Evolutionary conservation across 1,139 yeast genomes (phyloP).

Genomic region (Hansenula sp.): DNA sequence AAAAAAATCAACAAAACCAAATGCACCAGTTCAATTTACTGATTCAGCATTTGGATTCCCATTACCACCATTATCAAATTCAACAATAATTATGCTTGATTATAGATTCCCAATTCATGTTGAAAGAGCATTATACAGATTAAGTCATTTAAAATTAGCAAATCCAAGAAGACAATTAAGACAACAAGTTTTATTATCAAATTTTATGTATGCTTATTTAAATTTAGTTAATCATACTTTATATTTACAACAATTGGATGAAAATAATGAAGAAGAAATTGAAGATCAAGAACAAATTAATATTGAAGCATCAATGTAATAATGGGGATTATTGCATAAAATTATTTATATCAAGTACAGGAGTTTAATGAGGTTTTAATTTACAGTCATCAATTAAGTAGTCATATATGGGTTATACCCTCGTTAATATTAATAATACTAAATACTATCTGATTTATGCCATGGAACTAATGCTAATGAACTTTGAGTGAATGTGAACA

Average conservation of each 20-base stretch:
- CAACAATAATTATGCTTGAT: conserved; percentile 75
- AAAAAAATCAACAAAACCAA: conserved; percentile 35
- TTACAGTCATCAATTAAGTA: too few species aligned
- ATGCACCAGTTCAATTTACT: conserved; percentile 72
- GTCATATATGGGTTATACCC: too few species aligned
- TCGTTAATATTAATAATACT: too few species aligned
- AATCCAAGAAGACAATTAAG: conserved; percentile 87
- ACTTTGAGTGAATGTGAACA: conserved; percentile 22
- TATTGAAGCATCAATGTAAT: too few species aligned
- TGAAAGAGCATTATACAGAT: conserved; percentile 89
- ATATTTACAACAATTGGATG: conserved; percentile 58
- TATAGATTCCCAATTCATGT: conserved; percentile 90
- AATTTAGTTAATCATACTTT: conserved; percentile 88
- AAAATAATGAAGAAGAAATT: conserved; percentile 12
- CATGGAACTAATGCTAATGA: conserved; percentile 4
- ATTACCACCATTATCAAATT: conserved; percentile 70
- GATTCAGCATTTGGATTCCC: conserved; percentile 88
- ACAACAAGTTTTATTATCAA: conserved; percentile 88
- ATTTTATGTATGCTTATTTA: conserved; percentile 96
- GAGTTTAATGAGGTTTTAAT: background rate
- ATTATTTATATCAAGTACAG: background rate
- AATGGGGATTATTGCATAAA: too few species aligned
- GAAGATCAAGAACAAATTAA: background rate
- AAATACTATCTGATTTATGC: background rate
- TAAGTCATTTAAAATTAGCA: conserved; percentile 88